Evolutionary conservation across 2,329 filamentous ascomycete species (phyloP), one percentile per base, ranked within the genome.

Genomic region (Pyricularia pennisetigena): DNA sequence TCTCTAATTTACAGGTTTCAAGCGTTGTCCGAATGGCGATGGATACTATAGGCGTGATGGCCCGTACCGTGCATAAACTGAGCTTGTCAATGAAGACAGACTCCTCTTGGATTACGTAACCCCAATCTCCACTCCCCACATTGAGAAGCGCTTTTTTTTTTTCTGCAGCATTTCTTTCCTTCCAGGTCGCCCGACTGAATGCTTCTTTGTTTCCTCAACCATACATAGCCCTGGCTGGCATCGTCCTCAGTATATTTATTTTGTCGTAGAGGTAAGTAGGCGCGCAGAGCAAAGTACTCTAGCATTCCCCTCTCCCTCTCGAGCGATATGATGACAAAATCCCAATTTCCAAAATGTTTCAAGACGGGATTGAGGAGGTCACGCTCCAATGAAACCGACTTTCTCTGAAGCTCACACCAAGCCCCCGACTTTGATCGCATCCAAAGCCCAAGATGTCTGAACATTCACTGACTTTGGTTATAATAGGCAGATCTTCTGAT

Each of bases 301-400:
- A n/a, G n/a, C n/a, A n/a, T n/a, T n/a, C n/a, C n/a, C n/a, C n/a
- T n/a, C n/a, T n/a, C n/a, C n/a, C n/a, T 59, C 67, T 35, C 9
- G 32, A 66, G 32, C 61, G n/a, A 59, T 70, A 71, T 72, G 73
- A 74, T 73, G 70, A 72, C 69, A 69, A 65, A 68, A 69, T 69
- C 65, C 69, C 63, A 64, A 20, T n/a, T 65, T 69, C 72, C 71
- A 74, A 73, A 71, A 78, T 79, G 76, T 78, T 78, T 78, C 76
- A 78, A 78, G 77, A 78, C 76, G 76, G 75, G 75, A 76, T 76
- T 79, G 75, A 76, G 73, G 57, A 59, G 71, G 70, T 72, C 68
- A 69, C 73, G 73, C 64, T 61, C 68, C 65, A 23, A 72, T 78
- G 77, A 78, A 76, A 77, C 74, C 71, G 75, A 69, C 67, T 66